Evolutionary conservation across 352 stramenopile species (phyloP), one percentile per base, ranked within the genome.

Genomic region (Pythium dissotocum): DNA sequence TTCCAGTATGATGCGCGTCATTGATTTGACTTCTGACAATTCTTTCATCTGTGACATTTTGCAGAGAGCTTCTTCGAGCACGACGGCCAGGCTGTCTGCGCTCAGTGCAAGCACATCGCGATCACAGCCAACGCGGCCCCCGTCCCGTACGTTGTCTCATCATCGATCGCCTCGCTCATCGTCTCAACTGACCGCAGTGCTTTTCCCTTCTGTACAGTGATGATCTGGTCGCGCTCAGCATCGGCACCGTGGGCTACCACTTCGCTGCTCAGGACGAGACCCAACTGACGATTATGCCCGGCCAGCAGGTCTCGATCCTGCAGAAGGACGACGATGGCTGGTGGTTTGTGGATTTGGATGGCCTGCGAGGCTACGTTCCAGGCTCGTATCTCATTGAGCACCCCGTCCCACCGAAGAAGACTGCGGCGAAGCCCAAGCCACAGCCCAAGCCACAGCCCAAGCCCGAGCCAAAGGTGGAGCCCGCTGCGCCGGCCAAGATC

Each of bases 311-410:
- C 9, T 70, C 69, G 56, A 91, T 94, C 52, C 79, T 94, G 26
- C 86, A 92, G 55, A 94, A 94, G 76, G 86, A 94, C 40, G 84
- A 92, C 48, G 86, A 94, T 76, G 86, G 86, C 70, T 94, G 86
- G 86, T 94, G 86, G 86, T 76, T 92, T 54, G 86, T 91, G 42
- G 82, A 91, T 30, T 65, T 92, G 46, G 65, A 77, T 60, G 82
- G 78, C 61, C 77, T 88, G 51, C 86, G 86, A 49, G 86, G 86
- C 28, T 94, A 93, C 67, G 86, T 94, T 12, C 86, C 86, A 18
- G 86, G 86, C 14, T 94, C 86, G 21, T 94, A 94, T 68, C 72
- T 94, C 61, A 87, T 94, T 54, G 86, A 93, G 66, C 80, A 87
- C 38, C 84, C 81, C 8, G 69, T 49, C 16, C 54, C 70, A 6